Base-by-base conservation (phyloP, 305 asterid genomes). In the Rubia balearica region DNA sequence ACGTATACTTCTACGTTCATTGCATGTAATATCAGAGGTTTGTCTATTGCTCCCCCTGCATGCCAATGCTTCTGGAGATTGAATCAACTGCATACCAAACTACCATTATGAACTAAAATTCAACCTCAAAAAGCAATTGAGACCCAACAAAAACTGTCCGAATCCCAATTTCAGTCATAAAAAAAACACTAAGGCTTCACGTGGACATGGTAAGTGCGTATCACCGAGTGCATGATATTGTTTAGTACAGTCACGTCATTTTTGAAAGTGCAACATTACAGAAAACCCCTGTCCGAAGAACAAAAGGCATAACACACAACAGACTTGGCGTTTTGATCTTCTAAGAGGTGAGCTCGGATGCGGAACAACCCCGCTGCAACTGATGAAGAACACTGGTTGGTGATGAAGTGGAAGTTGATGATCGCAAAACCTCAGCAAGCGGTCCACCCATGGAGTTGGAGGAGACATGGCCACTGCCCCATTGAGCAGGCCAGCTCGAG, bases 381-480 rank as follows among this genome's bases (percentile, higher is more conserved):
- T 83, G 85, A 71, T 84, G 84, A 64, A 88, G 79, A 68, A 88
- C 93, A n/a, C 92, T 88, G 6, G 93, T 90, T 0, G 97, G 98
- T 0, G 96, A 92, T 0, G 90, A 86, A 61, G 68, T 77, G 38
- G 93, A 79, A 7, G 67, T 75, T 0, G 96, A 86, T 7, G 92
- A 88, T 78, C 96, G 79, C 76, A 93, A 69, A 1, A 89, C 96
- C 88, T 93, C 98, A 0, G 96, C 98, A 38, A 93, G 80, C 22
- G 98, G 97, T 1, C 97, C 98, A 3, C 98, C 97, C 89, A 85
- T 79, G 2, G 94, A 53, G 4, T 19, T 7, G 8, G 59, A 76
- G 19, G 86, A 85, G 48, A 62, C 81, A 40, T 81, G 86, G 49
- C 53, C 78, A 24, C 81, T 75, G 59, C 81, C 87, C 95, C 96